Evolutionary conservation across 345 rosid genomes (phyloP), one percentile per base, ranked within the genome.

Genomic region (Gossypium rotundifolium): DNA sequence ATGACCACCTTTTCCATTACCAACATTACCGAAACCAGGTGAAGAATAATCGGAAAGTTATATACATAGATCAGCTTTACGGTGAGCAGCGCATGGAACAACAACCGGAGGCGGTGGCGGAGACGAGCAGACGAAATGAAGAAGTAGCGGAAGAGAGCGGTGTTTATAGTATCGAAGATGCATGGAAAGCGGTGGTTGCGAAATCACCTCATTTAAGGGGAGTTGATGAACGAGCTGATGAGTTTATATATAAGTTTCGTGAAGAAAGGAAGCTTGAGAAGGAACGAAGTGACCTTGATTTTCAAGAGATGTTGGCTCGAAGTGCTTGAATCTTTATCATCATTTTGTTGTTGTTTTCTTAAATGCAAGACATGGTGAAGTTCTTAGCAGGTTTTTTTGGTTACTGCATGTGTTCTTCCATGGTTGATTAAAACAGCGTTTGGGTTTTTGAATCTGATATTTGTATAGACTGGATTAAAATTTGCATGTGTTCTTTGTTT

Each of bases 171-270:
- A 73, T 93, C 53, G 98, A 93, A 69, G 97, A 93, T 79, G 90
- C 90, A 11, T 93, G 96, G 97, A 89, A 85, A 72, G 87, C 86
- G 64, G 83, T 87, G 20, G 91, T 93, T 52, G 93, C 94, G 33
- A 81, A 76, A 11, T 91, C 98, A 14, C 96, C 97, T 0, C 96
- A 89, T 77, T 73, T 90, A 44, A 82, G 91, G 73, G 79, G 86
- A n/a, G 96, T 93, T 60, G 85, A 93, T 63, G 97, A 91, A 62
- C 84, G 91, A 79, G 98, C 98, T 11, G 97, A 91, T 4, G 98
- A 93, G 72, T 93, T 93, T 29, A 93, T 93, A 29, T 55, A 71
- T 52, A 88, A 89, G 79, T 85, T 91, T 76, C 86, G 74, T 69
- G 83, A 89, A 66, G 93, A 87, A 44, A 87, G 88, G 78, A 87